Base-by-base conservation (phyloP, 2,329 filamentous ascomycete species). In the Fusarium illudens region DNA sequence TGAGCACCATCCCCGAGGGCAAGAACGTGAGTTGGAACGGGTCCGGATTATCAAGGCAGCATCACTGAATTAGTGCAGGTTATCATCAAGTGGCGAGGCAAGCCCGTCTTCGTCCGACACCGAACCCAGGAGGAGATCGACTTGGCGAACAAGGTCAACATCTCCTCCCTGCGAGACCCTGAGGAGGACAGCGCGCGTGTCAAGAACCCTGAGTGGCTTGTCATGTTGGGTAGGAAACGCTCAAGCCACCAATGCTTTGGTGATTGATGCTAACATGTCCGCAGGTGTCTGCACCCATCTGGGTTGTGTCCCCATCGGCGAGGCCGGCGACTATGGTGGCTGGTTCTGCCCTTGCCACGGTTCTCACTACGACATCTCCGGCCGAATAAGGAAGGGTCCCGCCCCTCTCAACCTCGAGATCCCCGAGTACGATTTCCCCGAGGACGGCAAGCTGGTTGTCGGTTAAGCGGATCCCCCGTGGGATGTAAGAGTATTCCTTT, bases 321-420 rank as follows among this genome's bases (percentile, higher is more conserved):
- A 99, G 87, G 93, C 96, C 71, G 96, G 96, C 81, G 96, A 99
- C 84, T 99, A 86, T 78, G 96, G 96, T 80, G 96, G 96, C 79
- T 99, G 96, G 96, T 99, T 99, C 92, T 99, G 96, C 87, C 96
- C 96, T 72, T 99, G 96, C 92, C 96, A 99, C 89, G 96, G 96
- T 83, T 97, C 94, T 75, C 96, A 99, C 88, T 99, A 99, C 89
- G 96, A 99, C 82, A 98, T 99, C 82, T 98, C 94, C 71, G 96
- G 96, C 81, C 94, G 96, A 84, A 93, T 97, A 88, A 91, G 96
- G 86, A 97, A 93, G 89, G 96, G 96, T 73, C 96, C 96, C 70
- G 96, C 96, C 67, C 96, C 96, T 72, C 89, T 99, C 78, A 99
- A 99, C 88, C 90, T 99, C 79, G 96, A 98, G 86, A 90, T 98